These are phyloP conservation scores for Metschnikowia continentalis DNA, from an alignment of 805 yeast genomes.

Conservation along the genomic window DNA sequence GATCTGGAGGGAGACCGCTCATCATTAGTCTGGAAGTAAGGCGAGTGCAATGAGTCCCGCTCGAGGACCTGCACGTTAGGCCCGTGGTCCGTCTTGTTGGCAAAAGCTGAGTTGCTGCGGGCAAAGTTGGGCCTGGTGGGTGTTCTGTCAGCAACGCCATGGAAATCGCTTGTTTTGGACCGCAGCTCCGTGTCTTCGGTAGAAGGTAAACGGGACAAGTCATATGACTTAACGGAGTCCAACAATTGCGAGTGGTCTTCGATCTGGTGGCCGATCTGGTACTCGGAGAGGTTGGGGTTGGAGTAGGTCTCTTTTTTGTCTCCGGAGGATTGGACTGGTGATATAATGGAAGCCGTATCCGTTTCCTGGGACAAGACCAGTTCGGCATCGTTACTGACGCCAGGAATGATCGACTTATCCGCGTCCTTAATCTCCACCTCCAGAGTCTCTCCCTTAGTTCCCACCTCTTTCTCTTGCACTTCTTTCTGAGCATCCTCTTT, in stretches of 20 bases:
- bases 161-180: constrained; percentile 12
- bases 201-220: constrained; percentile 24
- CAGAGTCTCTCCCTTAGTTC: no score
- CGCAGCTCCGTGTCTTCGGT: constrained; percentile 14
- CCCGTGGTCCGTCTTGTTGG: constrained; percentile 8
- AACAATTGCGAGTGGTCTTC: constrained; percentile 33
- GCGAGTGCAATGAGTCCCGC: constrained; percentile 18
- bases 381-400: no score
- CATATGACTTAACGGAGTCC: constrained; percentile 32
- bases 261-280: constrained; percentile 40
- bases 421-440: no score
- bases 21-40: constrained; percentile 15
- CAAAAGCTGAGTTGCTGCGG: constrained; percentile 11
- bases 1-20: constrained; percentile 25
- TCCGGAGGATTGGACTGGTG: constrained; percentile 3
- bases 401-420: no score
- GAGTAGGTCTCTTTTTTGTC: constrained; percentile 24
- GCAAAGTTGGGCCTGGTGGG: constrained; percentile 9
- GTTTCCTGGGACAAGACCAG: not conserved
- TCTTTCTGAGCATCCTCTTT: no score
- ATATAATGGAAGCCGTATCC: constrained; percentile 3
- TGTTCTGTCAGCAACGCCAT: constrained; percentile 6
- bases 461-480: no score
- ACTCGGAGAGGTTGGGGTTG: constrained; percentile 43
- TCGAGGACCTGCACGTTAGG: constrained; percentile 12